phyloP scores from a whole-genome alignment of 2,329 filamentous ascomycete species.

The Talaromyces piceae region DNA sequence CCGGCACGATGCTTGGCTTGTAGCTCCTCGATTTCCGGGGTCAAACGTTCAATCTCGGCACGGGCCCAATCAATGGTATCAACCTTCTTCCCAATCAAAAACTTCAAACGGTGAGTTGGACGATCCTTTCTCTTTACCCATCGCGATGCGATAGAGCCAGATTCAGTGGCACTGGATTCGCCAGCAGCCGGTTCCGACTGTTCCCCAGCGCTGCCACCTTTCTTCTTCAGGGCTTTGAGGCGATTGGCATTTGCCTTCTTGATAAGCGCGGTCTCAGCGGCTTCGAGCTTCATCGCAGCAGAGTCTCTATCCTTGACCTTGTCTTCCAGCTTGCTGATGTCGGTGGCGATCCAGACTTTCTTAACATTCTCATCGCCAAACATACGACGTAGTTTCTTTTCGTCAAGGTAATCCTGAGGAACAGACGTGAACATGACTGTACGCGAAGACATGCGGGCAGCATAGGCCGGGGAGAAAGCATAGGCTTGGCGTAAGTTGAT shows the following conservation, averaged over 20 bases:
- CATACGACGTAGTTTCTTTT: constrained; percentile 67
- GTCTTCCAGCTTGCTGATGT: constrained; percentile 69
- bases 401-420: constrained; percentile 67
- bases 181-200: constrained; percentile 27
- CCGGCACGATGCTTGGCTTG: constrained; percentile 61
- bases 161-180: constrained; percentile 49
- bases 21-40: constrained; percentile 60
- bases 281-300: constrained; percentile 73
- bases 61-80: constrained; percentile 92
- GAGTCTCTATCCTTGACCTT: constrained; percentile 75
- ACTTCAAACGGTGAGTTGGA: constrained; percentile 66
- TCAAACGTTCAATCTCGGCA: constrained; percentile 65
- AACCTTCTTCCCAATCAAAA: constrained; percentile 74
- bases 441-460: constrained; percentile 77
- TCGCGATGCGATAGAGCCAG: constrained; percentile 62
- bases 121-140: constrained; percentile 69
- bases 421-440: constrained; percentile 87
- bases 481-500: constrained; percentile 92
- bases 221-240: constrained; percentile 59
- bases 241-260: constrained; percentile 67
- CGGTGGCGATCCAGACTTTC: constrained; percentile 74
- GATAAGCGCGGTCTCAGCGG: constrained; percentile 78
- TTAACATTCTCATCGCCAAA: constrained; percentile 73
- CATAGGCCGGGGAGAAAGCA: constrained; percentile 74
- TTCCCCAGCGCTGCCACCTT: constrained; percentile 37